Evolutionary conservation across 495 filamentous ascomycete genomes (phyloP).

Genomic region (Hypoxylon rickii): DNA sequence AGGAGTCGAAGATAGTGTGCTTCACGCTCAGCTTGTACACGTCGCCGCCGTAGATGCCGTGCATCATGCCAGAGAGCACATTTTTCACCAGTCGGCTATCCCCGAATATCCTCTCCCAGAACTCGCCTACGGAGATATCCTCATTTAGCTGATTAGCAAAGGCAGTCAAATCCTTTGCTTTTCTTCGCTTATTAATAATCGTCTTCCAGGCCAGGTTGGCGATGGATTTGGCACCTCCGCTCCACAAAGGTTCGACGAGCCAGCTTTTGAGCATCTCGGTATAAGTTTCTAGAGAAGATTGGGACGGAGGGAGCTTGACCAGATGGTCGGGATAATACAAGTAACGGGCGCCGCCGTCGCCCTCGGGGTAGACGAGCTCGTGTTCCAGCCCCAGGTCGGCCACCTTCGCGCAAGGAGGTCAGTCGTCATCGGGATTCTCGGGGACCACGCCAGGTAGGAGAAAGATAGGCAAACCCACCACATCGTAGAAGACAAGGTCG

Average conservation of each 20-base stretch:
- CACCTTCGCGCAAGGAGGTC: slow-evolving; percentile 55
- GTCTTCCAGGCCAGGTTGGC: too few species aligned
- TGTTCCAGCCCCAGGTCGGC: slow-evolving; percentile 62
- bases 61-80: slow-evolving; percentile 74
- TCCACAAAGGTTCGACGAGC: slow-evolving; percentile 67
- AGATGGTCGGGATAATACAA: slow-evolving; percentile 93
- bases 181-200: too few species aligned
- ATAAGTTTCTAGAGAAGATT: slow-evolving; percentile 23
- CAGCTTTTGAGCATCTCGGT: slow-evolving; percentile 38
- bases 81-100: slow-evolving; percentile 67
- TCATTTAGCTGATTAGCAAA: neutral
- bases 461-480: slow-evolving; percentile 39
- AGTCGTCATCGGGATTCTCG: neutral
- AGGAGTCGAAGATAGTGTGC: slow-evolving; percentile 42
- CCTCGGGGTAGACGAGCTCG: slow-evolving; percentile 57
- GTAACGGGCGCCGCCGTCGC: slow-evolving; percentile 67
- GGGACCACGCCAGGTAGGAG: neutral
- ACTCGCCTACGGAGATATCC: slow-evolving; percentile 78
- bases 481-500: slow-evolving; percentile 48
- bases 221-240: slow-evolving; percentile 51
- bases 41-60: slow-evolving; percentile 96
- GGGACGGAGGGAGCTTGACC: slow-evolving; percentile 65
- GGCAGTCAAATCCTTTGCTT: too few species aligned
- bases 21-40: slow-evolving; percentile 76
- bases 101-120: slow-evolving; percentile 62